Percentiles rank a stretch among this genome's conserved stretches.
phyloP scores from a whole-genome alignment of 108 stramenopile genomes.

The Nitzschia sp. region DNA sequence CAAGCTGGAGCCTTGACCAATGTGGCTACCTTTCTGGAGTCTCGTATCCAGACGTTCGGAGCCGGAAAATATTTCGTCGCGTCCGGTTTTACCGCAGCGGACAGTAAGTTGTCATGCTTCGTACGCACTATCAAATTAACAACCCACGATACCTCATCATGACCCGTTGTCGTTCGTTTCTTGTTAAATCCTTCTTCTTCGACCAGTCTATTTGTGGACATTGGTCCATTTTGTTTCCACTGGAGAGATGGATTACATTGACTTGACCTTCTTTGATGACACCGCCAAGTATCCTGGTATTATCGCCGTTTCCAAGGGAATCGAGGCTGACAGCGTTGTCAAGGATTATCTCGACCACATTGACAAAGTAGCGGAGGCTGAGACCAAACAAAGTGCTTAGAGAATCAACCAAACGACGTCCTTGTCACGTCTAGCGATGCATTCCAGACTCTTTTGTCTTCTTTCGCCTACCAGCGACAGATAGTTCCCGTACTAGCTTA shows the following conservation, averaged over 20 bases:
- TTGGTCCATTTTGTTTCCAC: not conserved
- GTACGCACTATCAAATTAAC: not conserved
- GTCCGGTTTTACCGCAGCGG: not conserved
- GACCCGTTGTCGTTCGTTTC: not conserved
- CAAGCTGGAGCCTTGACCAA: constrained; percentile 6
- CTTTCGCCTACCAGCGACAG: too few species aligned
- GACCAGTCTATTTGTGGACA: not conserved
- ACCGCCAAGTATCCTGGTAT: not conserved
- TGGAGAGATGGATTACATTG: constrained; percentile 6
- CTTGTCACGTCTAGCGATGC: too few species aligned
- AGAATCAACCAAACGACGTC: too few species aligned
- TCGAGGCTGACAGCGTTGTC: not conserved
- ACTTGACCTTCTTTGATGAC: constrained; percentile 14
- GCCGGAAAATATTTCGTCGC: not conserved
- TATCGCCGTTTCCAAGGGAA: not conserved
- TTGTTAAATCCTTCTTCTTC: not conserved
- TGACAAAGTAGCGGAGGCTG: too few species aligned
- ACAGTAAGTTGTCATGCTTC: not conserved
- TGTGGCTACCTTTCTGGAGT: constrained; percentile 5
- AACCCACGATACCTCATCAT: not conserved
- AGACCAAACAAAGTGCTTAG: too few species aligned
- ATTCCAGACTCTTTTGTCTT: too few species aligned
- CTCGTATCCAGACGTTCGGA: constrained; percentile 5
- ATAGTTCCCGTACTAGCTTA: too few species aligned
- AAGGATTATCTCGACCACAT: constrained; percentile 3